Conservation (phyloP, 345 rosid genomes). For the Schrenkiella parvula region DNA sequence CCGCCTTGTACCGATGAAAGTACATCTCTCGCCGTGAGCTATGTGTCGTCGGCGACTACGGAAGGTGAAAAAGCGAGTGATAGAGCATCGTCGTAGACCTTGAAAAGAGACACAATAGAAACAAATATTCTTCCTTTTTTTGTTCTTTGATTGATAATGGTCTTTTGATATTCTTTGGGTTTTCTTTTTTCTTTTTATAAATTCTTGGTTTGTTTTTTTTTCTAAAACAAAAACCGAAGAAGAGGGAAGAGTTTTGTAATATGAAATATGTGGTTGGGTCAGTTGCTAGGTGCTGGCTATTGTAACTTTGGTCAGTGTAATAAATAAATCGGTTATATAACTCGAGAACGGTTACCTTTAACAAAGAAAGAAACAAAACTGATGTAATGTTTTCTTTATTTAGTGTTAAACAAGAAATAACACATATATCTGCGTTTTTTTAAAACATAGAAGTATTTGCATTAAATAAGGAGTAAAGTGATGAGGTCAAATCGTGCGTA, state of each 20-base stretch:
- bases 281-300: not conserved
- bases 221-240: conserved; percentile 27
- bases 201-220: conserved; percentile 28
- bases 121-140: conserved; percentile 3
- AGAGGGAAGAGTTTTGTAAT: conserved; percentile 6
- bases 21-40: conserved; percentile 28
- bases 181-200: not conserved
- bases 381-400: not conserved
- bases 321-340: conserved; percentile 6
- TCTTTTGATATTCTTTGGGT: conserved; percentile 15
- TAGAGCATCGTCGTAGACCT: conserved; percentile 31
- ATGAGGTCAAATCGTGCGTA: conserved; percentile 11
- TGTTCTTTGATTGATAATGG: conserved; percentile 20
- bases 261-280: conserved; percentile 7
- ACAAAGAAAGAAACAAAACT: not conserved
- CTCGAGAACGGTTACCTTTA: not conserved
- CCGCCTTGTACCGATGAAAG: conserved; percentile 31
- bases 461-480: not conserved
- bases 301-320: conserved; percentile 10
- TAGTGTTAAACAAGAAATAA: not conserved
- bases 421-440: not conserved
- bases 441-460: not conserved
- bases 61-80: conserved; percentile 35
- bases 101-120: conserved; percentile 1
- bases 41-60: conserved; percentile 28